phyloP scores from a whole-genome alignment of 148 eudicot species.

The Cornus kousa region DNA sequence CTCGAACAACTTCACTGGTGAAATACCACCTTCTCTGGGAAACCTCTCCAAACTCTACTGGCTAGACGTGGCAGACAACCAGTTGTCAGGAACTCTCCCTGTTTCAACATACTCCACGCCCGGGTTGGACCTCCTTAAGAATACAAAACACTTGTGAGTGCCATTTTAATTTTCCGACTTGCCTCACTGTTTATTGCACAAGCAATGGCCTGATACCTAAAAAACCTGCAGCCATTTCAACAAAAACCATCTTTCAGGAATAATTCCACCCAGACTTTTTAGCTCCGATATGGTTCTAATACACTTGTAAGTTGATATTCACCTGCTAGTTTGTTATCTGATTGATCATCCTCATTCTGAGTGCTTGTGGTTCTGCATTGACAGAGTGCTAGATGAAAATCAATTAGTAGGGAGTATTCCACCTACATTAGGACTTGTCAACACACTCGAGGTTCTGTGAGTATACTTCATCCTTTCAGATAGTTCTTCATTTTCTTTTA shows the following conservation, averaged over 20 bases:
- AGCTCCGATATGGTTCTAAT: slow-evolving; percentile 68
- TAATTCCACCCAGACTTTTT: slow-evolving; percentile 66
- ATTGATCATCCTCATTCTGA: not conserved
- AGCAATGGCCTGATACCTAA: not conserved
- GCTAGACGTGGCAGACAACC: slow-evolving; percentile 87
- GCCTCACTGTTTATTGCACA: not conserved
- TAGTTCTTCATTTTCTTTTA: slow-evolving; percentile 1
- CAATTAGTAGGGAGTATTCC: slow-evolving; percentile 70
- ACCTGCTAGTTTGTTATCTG: not conserved
- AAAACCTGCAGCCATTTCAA: slow-evolving; percentile 71
- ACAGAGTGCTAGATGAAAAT: slow-evolving; percentile 81
- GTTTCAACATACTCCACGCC: slow-evolving; percentile 54
- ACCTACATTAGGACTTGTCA: slow-evolving; percentile 57
- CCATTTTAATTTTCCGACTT: not conserved
- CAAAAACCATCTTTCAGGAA: slow-evolving; percentile 81
- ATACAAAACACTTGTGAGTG: slow-evolving; percentile 87
- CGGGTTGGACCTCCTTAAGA: slow-evolving; percentile 68
- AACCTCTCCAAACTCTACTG: slow-evolving; percentile 73
- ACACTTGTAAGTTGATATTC: slow-evolving; percentile 59
- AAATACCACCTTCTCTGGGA: slow-evolving; percentile 74
- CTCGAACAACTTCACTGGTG: slow-evolving; percentile 78
- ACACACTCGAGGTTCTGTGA: slow-evolving; percentile 87
- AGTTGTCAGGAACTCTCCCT: slow-evolving; percentile 71
- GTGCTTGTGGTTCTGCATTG: slow-evolving; percentile 3
- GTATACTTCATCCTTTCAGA: slow-evolving; percentile 25